Evolutionary conservation across 805 yeast genomes (phyloP), one percentile per base, ranked within the genome.

Genomic region (Wickerhamomyces canadensis): DNA sequence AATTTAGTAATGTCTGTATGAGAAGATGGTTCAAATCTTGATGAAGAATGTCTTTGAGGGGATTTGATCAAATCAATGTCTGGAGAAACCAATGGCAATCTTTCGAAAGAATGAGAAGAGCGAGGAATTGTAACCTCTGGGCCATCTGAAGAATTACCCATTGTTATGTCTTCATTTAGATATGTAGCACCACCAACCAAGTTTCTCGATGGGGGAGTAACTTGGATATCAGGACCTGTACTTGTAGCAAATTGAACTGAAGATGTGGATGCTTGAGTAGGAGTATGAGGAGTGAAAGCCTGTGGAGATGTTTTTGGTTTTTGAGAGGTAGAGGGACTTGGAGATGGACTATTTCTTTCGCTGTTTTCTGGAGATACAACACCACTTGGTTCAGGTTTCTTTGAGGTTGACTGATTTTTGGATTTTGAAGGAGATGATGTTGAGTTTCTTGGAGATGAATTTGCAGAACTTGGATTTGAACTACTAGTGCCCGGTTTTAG

Each of bases 31-130:
- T 89, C 97, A 49, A 93, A 87, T 48, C 96, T 72, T 24, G 95
- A 85, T 21, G 95, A 84, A 35, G 91, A 83, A 58, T 91, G 98
- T 56, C 98, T 78, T 55, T 84, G 87, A 17, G 97, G 96, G 3
- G 84, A 73, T 57, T 79, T 73, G 36, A 89, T 82, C 49, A 89
- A 72, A 53, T 89, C 98, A 40, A 89, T 71, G 48, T 85, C 86
- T 43, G 74, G 69, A 48, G 83, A 68, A 25, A 83, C 82, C 3
- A 81, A 68, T 7, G 78, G 74, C 38, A 77, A 61, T 51, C 74
- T 68, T 53, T 70, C 85, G 54, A 71, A 70, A 23, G 75, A 74
- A 49, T 69, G 76, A 26, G 78, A 65, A 9, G 71, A 61, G 32
- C 65, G 58, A 40, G 72, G 68, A 41, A 63, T 61, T 35, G 43